Evolutionary conservation across 1,284 basidiomycete species (phyloP), one percentile per base, ranked within the genome.

Genomic region (Neolentinus lepideus): DNA sequence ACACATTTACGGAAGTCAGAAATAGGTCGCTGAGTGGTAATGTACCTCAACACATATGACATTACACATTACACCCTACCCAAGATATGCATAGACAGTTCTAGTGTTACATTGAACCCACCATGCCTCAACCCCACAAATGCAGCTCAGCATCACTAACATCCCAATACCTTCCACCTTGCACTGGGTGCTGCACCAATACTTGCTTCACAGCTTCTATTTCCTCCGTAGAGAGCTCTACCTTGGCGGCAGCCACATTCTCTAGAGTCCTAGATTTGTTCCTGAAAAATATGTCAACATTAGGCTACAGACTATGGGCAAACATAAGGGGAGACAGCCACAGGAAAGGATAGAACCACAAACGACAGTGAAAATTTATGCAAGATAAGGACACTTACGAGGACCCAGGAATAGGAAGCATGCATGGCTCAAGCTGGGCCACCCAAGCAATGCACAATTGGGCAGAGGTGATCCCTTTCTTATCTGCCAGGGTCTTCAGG

Each of bases 381-480:
- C 24, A 31, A 4, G 29, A 6, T 12, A 12, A 46, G 16, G 25
- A 43, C n/a, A 73, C 74, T 51, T 54, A 75, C 74, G 77, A 77
- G 1, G 78, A 80, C 3, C 81, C 81, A 0, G 81, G 80, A 47
- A 84, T 75, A 0, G 81, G 80, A 52, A 84, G 71, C 45, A 79
- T 70, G 52, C 78, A 76, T 21, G 67, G 65, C 16, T 75, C 77
- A 48, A 77, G 72, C 1, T 71, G 65, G 25, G 70, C 64, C 9
- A 86, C 73, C 83, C 84, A 89, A 0, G 85, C 83, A 33, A 89
- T 71, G 35, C 76, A 73, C 12, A 89, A 69, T 65, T 88, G 84
- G 0, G 79, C 77, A 0, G 79, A 67, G 0, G 80, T 80, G 26
- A 81, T 64, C 0, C 71, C 72, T 66, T 79, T 81, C 64, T 71